phyloP scores from a whole-genome alignment of 83 land plant genomes.

The Isoetes engelmannii region DNA sequence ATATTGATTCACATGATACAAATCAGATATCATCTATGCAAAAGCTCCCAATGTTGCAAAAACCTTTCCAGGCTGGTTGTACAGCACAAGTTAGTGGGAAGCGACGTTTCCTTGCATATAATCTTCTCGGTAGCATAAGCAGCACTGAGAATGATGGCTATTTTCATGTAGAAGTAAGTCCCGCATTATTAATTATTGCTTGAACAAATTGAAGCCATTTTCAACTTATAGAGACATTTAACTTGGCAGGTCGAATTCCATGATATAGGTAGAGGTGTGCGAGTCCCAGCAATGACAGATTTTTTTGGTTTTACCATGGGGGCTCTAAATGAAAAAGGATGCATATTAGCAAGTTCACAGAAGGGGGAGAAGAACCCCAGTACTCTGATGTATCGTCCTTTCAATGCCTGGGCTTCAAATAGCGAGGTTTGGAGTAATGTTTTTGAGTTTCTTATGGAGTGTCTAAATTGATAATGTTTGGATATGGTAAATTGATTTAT shows the following conservation, averaged over 20 bases:
- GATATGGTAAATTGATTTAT: slow-evolving; percentile 5
- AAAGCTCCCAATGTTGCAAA: slow-evolving; percentile 42
- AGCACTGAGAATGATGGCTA: slow-evolving; percentile 63
- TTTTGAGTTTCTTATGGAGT: slow-evolving; percentile 1
- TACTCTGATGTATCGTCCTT: slow-evolving; percentile 89
- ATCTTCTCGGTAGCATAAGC: slow-evolving; percentile 79
- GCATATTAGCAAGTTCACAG: slow-evolving; percentile 74
- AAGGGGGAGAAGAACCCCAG: slow-evolving; percentile 85
- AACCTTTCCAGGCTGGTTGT: slow-evolving; percentile 78
- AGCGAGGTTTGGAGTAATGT: slow-evolving; percentile 60
- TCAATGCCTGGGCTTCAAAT: slow-evolving; percentile 94
- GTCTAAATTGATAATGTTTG: background rate
- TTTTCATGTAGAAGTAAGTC: slow-evolving; percentile 79
- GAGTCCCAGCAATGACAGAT: slow-evolving; percentile 92
- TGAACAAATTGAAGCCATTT: background rate
- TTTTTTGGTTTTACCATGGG: slow-evolving; percentile 95
- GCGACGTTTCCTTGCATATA: slow-evolving; percentile 71
- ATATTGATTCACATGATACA: background rate
- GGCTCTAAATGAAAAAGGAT: slow-evolving; percentile 71
- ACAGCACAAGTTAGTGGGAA: slow-evolving; percentile 63
- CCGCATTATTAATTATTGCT: background rate
- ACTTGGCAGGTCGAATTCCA: slow-evolving; percentile 98
- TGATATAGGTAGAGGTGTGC: slow-evolving; percentile 70
- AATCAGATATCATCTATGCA: too few relatives aligned
- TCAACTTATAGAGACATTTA: too few relatives aligned